Evolutionary conservation across 805 yeast species (phyloP), one percentile per base, ranked within the genome.

Genomic region (Candida tammaniensis): DNA sequence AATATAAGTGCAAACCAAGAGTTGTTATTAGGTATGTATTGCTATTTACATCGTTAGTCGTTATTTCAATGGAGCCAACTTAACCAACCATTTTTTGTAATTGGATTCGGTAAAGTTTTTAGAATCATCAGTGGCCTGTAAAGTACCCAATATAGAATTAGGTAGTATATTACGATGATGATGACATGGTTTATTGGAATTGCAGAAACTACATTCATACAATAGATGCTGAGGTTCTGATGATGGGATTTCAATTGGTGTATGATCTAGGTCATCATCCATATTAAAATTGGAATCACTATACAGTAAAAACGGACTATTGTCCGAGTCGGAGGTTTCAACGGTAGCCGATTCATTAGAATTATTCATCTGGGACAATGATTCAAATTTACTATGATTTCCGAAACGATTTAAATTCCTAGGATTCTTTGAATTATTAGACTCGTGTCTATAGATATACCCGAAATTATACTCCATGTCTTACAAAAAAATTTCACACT

Each of bases 51-150:
- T 26, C 19, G 26, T 18, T 7, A 17, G 20, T 26, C 27, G n/a
- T 24, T 23, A 28, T 30, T 35, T 35, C 6, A 30, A 25, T 11
- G 50, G 48, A 17, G 45, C 24, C 22, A 48, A 31, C 14, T 43
- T 41, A 15, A 51, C 36, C 29, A 55, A 46, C 59, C 59, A 55
- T 36, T 54, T 54, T 32, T 54, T 41, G 34, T 55, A 55, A 35
- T 55, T 55, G 1, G 42, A 24, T 31, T 40, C 44, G 8, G 52
- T 43, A 12, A 48, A 34, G 24, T 49, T 38, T 18, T 23, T 37
- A 4, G 38, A 34, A 25, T 34, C 22, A 24, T 38, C 41, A n/a
- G n/a, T n/a, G n/a, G n/a, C n/a, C 13, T 38, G 38, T 22, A 38
- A 28, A 12, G 35, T 30, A 17, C 27, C 38, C 11, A 38, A 22